A percentile compares a stretch with the other conserved stretches of the same genome.
These are phyloP conservation scores for Pleurotus citrinopileatus DNA, from an alignment of 768 basidiomycete genomes.

Conservation along the genomic window DNA sequence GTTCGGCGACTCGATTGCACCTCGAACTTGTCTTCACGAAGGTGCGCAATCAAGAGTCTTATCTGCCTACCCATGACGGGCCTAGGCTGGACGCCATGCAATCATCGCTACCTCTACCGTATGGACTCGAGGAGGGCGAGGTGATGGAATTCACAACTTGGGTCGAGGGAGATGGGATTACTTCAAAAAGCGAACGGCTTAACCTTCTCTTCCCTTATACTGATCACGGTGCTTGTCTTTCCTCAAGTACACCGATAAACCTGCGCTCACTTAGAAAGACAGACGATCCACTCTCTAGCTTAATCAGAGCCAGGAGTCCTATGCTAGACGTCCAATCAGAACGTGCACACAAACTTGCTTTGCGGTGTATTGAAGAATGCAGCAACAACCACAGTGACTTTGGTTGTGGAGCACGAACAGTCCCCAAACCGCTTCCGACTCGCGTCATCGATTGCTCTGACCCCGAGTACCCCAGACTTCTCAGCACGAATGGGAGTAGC, in stretches of 20 bases:
- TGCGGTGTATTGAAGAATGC: neutral
- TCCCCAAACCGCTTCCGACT: neutral
- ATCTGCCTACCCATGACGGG: neutral
- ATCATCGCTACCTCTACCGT: neutral
- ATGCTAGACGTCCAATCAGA: neutral
- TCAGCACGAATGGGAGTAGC: neutral
- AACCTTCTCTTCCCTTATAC: neutral
- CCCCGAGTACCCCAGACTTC: neutral
- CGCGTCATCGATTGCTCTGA: constrained; percentile 2
- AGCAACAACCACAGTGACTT: neutral
- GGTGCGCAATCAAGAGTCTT: neutral
- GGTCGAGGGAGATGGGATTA: neutral
- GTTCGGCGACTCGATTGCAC: neutral
- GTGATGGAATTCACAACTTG: neutral
- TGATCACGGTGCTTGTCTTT: neutral
- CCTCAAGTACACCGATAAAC: neutral
- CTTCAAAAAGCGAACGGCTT: neutral
- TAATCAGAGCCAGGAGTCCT: neutral
- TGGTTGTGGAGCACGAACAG: neutral
- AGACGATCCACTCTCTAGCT: neutral
- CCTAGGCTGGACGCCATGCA: neutral
- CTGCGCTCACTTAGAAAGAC: neutral
- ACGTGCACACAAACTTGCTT: neutral
- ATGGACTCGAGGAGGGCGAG: neutral
- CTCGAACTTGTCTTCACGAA: neutral